Percentiles rank a stretch among this genome's conserved stretches.
These are phyloP conservation scores for Monosporascus sp. DNA, from an alignment of 2,329 filamentous ascomycete species.

Conservation along the genomic window DNA sequence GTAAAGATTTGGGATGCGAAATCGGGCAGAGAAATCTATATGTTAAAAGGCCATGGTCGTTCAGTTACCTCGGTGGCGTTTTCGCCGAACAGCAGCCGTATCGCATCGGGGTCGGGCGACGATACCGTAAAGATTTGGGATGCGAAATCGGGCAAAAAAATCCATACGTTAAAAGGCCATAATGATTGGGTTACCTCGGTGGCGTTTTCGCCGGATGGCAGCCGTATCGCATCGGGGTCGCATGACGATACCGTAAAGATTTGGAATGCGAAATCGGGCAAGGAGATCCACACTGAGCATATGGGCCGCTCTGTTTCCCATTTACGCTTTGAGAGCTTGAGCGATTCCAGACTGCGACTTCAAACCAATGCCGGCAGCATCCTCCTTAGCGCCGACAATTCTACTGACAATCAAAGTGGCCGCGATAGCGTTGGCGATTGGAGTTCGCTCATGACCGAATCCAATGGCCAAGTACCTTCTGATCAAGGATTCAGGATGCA, in stretches of 20 bases:
- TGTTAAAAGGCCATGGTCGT: neutral
- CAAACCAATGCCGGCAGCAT: too few species aligned
- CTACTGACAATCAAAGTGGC: too few species aligned
- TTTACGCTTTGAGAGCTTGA: too few species aligned
- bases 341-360: too few species aligned
- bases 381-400: too few species aligned
- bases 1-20: neutral
- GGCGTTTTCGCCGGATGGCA: neutral
- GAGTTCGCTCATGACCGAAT: too few species aligned
- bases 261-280: neutral
- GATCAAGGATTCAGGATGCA: too few species aligned
- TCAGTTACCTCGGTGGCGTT: neutral
- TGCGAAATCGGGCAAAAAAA: neutral
- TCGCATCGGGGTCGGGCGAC: neutral
- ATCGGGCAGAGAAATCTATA: too few species aligned
- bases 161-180: neutral
- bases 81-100: neutral
- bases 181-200: neutral
- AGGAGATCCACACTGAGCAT: neutral
- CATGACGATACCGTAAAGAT: neutral
- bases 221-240: neutral
- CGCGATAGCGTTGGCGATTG: too few species aligned
- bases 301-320: too few species aligned
- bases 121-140: conserved; percentile 1
- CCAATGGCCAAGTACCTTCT: too few species aligned